These are phyloP conservation scores for Hirschfeldia incana DNA, from an alignment of 345 rosid species.

Conservation along the genomic window DNA sequence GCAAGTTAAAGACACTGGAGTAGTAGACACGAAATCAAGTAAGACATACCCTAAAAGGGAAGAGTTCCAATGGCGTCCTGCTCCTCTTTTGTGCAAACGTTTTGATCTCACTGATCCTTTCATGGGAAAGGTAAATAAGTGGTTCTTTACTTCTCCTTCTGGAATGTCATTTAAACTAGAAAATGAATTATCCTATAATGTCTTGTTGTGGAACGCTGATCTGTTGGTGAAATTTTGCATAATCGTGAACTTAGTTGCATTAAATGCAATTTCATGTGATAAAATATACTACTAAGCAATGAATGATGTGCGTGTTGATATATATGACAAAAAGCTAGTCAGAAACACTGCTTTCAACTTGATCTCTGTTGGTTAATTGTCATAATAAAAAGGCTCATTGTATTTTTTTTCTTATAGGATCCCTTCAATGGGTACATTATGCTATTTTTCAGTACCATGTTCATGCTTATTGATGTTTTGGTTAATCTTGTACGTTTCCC, in stretches of 20 bases:
- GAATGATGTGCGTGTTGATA: slow-evolving; percentile 5
- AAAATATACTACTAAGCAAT: neutral
- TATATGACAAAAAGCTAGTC: neutral
- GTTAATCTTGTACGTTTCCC: neutral
- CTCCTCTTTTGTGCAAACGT: slow-evolving; percentile 87
- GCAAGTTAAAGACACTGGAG: slow-evolving; percentile 53
- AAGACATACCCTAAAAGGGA: slow-evolving; percentile 71
- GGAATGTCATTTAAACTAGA: neutral
- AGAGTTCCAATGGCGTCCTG: slow-evolving; percentile 95
- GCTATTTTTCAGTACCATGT: slow-evolving; percentile 8
- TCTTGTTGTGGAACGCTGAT: slow-evolving; percentile 1
- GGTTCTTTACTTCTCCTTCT: slow-evolving; percentile 10
- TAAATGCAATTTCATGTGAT: slow-evolving; percentile 3
- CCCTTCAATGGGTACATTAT: neutral
- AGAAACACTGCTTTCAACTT: neutral
- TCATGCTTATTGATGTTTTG: slow-evolving; percentile 2
- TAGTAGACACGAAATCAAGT: slow-evolving; percentile 48
- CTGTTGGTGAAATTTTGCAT: neutral
- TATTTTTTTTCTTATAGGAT: neutral
- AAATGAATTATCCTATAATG: neutral
- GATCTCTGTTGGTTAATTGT: slow-evolving; percentile 1
- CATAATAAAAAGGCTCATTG: neutral
- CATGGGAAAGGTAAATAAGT: slow-evolving; percentile 78
- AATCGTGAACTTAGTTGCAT: neutral
- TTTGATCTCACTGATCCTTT: slow-evolving; percentile 94